Base-by-base conservation (phyloP, 768 basidiomycete species). In the Psilocybe sp. region DNA sequence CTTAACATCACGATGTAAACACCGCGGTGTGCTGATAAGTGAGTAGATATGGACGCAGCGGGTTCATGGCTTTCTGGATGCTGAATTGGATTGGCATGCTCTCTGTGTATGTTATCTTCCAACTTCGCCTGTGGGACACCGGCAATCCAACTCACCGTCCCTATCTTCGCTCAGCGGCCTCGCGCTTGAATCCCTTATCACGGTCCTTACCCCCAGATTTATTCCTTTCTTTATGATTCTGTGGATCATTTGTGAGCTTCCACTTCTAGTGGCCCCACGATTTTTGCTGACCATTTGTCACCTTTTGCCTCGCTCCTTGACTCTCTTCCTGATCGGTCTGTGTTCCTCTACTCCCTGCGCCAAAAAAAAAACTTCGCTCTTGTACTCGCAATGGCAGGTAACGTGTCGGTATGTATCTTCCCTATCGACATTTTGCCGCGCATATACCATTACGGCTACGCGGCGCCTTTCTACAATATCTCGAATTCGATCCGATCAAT, bases 21-120 rank as follows among this genome's bases (percentile, higher is more conserved):
- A n/a, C 36, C 33, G 3, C 16, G 3, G 20, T 14, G 31, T n/a
- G 31, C 48, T 37, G 50, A 18, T 40, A 8, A 23, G 44, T 44
- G 12, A 31, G 15, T 34, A 74, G 79, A 52, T 84, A 78, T 51
- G 80, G 79, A 15, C 56, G 57, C 43, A 63, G 59, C 0, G 86
- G 85, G 0, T 84, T 87, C 57, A 58, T 86, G 40, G 65, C 87
- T 31, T 84, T 83, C 56, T 88, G 87, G 86, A 84, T 86, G 81
- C 68, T 86, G 54, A 80, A 80, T 53, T 87, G 75, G 74, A 45
- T 75, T 46, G 79, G 74, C 20, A 87, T 87, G 85, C 61, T 75
- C 18, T 72, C 84, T 0, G 70, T 84, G 82, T 77, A 65, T 34
- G 78, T 69, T 20, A 40, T 32, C 28, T 23, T 11, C 40, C n/a